Percentiles rank a stretch among this genome's conserved stretches.
These are phyloP conservation scores for Phaffomyces antillensis DNA, from an alignment of 805 yeast species.

Conservation along the genomic window DNA sequence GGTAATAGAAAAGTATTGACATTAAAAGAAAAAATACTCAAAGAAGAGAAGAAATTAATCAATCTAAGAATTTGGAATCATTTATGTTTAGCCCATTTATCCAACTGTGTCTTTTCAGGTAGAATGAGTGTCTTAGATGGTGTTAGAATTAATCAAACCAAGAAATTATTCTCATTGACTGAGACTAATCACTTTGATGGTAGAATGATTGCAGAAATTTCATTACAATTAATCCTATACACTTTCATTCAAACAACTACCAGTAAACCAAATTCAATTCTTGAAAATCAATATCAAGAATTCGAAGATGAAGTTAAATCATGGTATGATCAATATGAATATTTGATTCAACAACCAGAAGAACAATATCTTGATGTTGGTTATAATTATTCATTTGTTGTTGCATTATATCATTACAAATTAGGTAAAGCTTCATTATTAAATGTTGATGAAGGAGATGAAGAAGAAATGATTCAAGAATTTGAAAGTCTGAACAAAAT, in stretches of 20 bases:
- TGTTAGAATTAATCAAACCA: constrained; percentile 49
- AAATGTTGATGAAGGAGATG: constrained; percentile 1
- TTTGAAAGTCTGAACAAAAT: constrained; percentile 18
- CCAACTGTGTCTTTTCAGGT: constrained; percentile 61
- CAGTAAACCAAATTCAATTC: neutral
- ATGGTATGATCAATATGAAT: constrained; percentile 69
- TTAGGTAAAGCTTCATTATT: constrained; percentile 11
- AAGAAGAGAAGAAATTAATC: constrained; percentile 40
- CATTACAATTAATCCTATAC: constrained; percentile 51
- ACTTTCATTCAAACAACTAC: constrained; percentile 42
- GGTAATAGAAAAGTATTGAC: neutral
- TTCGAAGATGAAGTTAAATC: constrained; percentile 42
- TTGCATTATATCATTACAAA: constrained; percentile 38
- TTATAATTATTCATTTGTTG: constrained; percentile 52
- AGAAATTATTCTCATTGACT: constrained; percentile 47
- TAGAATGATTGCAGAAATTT: constrained; percentile 73
- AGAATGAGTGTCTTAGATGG: constrained; percentile 57
- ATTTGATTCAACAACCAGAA: constrained; percentile 60
- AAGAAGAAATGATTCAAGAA: constrained; percentile 16
- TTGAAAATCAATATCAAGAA: constrained; percentile 21
- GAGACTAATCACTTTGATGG: constrained; percentile 74
- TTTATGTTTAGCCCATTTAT: constrained; percentile 57
- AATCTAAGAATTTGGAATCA: constrained; percentile 67
- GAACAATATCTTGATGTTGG: constrained; percentile 69
- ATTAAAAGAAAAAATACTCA: constrained; percentile 21